These are phyloP conservation scores for Solanum hybrid DNA, from an alignment of 305 asterid genomes.

Conservation along the genomic window DNA sequence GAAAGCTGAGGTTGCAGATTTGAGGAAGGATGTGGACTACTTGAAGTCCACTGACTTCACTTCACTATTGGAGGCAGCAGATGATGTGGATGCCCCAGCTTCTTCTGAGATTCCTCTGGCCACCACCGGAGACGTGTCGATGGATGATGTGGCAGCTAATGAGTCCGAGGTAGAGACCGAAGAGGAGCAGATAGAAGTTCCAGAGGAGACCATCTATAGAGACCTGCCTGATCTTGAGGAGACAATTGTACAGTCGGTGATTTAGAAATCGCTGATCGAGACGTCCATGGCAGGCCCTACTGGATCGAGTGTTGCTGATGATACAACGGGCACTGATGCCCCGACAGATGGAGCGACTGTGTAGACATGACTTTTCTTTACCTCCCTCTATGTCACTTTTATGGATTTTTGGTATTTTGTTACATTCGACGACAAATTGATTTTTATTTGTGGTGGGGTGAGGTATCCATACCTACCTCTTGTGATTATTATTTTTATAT, in stretches of 20 bases:
- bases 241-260: neutral
- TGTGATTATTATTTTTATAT: too few species aligned
- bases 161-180: neutral
- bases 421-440: neutral
- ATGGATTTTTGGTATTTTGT: neutral
- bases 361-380: neutral
- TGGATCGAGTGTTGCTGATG: neutral
- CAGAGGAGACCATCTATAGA: neutral
- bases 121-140: neutral
- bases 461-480: neutral
- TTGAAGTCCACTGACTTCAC: too few species aligned
- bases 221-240: neutral
- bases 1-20: neutral
- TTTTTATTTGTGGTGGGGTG: neutral
- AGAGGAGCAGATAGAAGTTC: neutral
- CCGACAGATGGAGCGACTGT: neutral
- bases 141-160: neutral
- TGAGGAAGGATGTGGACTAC: neutral
- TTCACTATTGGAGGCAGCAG: neutral
- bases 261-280: neutral
- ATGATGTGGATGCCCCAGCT: neutral
- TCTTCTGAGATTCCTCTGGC: neutral
- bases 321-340: neutral
- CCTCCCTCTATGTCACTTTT: neutral
- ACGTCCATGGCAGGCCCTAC: neutral